Percentiles rank a stretch among this genome's conserved stretches.
Conservation (phyloP, 2,329 filamentous ascomycete species). For the Alternaria triticimaculans region DNA sequence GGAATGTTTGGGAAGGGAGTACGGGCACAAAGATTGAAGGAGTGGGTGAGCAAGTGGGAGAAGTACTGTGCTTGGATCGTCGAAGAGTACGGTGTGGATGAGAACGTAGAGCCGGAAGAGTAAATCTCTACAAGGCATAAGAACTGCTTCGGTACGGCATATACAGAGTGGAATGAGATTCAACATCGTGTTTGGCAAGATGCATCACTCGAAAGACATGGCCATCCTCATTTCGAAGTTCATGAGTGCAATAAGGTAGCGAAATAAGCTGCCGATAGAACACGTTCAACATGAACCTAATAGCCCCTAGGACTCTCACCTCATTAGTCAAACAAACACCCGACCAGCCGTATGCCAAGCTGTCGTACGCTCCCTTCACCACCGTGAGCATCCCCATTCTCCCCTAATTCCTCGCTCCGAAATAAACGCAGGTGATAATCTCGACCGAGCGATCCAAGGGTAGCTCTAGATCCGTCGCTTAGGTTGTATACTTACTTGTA, state of each 20-base stretch:
- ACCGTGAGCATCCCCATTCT: background rate
- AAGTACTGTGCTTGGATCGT: slow-evolving; percentile 91
- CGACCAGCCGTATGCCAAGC: background rate
- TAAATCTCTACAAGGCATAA: slow-evolving; percentile 7
- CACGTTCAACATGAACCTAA: background rate
- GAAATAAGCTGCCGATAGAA: background rate
- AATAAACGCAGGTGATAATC: background rate
- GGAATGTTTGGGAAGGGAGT: slow-evolving; percentile 74
- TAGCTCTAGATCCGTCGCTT: too few relatives aligned
- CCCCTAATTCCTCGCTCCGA: accelerated
- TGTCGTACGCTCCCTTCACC: background rate
- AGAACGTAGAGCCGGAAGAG: slow-evolving; percentile 56
- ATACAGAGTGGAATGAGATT: background rate
- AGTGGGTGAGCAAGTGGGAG: slow-evolving; percentile 87
- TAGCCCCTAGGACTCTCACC: background rate
- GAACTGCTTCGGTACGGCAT: background rate
- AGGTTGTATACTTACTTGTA: too few relatives aligned
- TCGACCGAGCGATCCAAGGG: too few relatives aligned
- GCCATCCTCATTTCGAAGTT: background rate
- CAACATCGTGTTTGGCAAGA: background rate
- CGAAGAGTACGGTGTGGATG: slow-evolving; percentile 68
- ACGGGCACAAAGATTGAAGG: slow-evolving; percentile 74
- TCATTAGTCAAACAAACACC: background rate
- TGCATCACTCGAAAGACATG: background rate
- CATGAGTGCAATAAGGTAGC: background rate